Evolutionary conservation across 306 rosid genomes (phyloP).

Genomic region (Acacia crassicarpa): DNA sequence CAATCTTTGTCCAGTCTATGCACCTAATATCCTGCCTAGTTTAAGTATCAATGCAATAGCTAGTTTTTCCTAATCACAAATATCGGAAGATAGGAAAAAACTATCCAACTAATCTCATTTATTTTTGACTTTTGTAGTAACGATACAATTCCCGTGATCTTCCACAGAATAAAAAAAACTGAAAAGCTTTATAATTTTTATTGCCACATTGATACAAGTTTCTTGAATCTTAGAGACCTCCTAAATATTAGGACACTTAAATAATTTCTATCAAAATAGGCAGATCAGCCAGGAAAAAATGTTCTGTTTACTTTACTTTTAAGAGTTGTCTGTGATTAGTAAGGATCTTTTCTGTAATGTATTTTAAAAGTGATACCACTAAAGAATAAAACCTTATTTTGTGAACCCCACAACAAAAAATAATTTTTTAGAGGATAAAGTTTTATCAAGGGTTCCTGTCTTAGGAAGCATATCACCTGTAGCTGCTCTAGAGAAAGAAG

Average conservation of each 20-base stretch:
- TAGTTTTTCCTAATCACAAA: background rate
- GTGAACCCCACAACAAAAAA: background rate
- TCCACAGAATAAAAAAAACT: conserved; percentile 6
- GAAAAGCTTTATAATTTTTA: background rate
- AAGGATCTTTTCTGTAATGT: background rate
- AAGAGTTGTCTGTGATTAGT: background rate
- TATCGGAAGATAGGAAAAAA: conserved; percentile 2
- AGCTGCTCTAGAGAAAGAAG: background rate
- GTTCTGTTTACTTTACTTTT: background rate
- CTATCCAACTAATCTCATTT: conserved; percentile 8
- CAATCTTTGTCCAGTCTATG: conserved; percentile 91
- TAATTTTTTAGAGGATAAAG: background rate
- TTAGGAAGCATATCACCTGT: conserved; percentile 4
- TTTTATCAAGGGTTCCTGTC: background rate
- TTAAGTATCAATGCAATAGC: conserved; percentile 19
- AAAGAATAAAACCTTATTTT: background rate
- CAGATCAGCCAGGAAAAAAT: background rate
- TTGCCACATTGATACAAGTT: background rate
- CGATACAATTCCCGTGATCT: background rate
- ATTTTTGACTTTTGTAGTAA: background rate
- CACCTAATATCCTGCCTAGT: conserved; percentile 48
- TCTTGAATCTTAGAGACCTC: background rate
- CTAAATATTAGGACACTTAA: background rate
- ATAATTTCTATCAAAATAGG: background rate
- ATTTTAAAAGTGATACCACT: conserved; percentile 3